Conservation (phyloP, 2,329 filamentous ascomycete species). For the Pseudogymnoascus verrucosus region DNA sequence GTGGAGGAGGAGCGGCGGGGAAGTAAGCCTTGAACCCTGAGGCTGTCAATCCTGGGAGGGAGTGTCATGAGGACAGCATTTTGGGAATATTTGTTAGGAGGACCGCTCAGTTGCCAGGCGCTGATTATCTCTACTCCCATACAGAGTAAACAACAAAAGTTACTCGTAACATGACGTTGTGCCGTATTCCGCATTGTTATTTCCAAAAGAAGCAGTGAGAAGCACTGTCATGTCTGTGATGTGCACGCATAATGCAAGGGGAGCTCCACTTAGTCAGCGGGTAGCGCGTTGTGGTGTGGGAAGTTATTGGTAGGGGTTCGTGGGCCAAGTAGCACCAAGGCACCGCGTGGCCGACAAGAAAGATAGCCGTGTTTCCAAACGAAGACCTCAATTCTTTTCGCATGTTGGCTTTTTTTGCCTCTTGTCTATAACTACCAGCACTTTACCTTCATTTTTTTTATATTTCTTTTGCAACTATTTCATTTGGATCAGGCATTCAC, state of each 20-base stretch:
- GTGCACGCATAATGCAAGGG: background rate
- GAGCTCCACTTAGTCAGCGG: background rate
- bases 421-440: background rate
- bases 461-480: background rate
- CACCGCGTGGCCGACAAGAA: conserved; percentile 4
- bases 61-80: background rate
- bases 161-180: background rate
- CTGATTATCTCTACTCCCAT: background rate
- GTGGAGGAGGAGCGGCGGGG: background rate
- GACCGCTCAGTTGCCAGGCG: background rate
- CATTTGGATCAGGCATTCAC: background rate
- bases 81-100: background rate
- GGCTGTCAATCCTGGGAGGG: background rate
- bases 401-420: background rate
- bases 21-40: background rate
- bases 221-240: conserved; percentile 4
- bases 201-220: background rate
- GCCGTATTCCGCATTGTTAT: background rate
- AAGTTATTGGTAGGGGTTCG: conserved; percentile 1
- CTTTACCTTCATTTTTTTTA: background rate
- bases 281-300: background rate
- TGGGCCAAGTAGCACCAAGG: conserved; percentile 2
- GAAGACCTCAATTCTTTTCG: conserved; percentile 4
- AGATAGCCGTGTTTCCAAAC: background rate
- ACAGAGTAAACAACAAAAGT: background rate